Conservation (phyloP, 1,284 basidiomycete genomes). For the Ceratobasidium sp. region DNA sequence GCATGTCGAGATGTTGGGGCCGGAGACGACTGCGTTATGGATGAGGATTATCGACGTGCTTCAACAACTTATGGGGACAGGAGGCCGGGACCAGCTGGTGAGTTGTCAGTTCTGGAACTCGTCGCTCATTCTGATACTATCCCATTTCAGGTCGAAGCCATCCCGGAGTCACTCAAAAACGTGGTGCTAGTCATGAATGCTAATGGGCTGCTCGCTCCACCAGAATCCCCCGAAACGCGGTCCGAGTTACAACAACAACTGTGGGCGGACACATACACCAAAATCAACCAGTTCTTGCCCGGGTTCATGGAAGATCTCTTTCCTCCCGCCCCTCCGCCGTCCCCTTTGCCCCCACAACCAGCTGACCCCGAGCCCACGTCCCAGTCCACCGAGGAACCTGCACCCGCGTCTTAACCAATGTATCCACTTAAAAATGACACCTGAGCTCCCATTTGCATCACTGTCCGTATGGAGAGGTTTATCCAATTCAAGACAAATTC, state of each 20-base stretch:
- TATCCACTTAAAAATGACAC: slow-evolving; percentile 23
- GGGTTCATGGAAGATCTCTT: slow-evolving; percentile 82
- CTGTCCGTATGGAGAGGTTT: slow-evolving; percentile 16
- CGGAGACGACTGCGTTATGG: slow-evolving; percentile 81
- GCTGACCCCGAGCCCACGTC: slow-evolving; percentile 8
- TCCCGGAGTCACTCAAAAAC: slow-evolving; percentile 97
- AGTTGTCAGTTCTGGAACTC: slow-evolving; percentile 51
- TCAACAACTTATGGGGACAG: slow-evolving; percentile 86
- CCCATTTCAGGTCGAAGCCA: slow-evolving; percentile 61
- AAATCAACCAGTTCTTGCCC: slow-evolving; percentile 87
- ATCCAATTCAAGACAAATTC: slow-evolving; percentile 38
- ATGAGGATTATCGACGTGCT: slow-evolving; percentile 90
- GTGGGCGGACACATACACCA: slow-evolving; percentile 83
- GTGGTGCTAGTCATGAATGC: slow-evolving; percentile 96
- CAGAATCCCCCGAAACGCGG: slow-evolving; percentile 50
- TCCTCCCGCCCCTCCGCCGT: slow-evolving; percentile 52
- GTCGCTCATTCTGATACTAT: background rate
- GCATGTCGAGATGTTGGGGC: slow-evolving; percentile 55
- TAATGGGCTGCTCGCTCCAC: slow-evolving; percentile 78
- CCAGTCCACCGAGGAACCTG: slow-evolving; percentile 5
- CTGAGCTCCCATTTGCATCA: slow-evolving; percentile 1
- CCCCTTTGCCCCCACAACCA: slow-evolving; percentile 1
- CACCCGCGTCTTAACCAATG: slow-evolving; percentile 10
- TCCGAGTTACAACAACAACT: slow-evolving; percentile 72
- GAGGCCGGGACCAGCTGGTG: slow-evolving; percentile 85